Evolutionary conservation across 2,329 filamentous ascomycete genomes (phyloP).

Genomic region (Stagonosporopsis chrysanthemi): DNA sequence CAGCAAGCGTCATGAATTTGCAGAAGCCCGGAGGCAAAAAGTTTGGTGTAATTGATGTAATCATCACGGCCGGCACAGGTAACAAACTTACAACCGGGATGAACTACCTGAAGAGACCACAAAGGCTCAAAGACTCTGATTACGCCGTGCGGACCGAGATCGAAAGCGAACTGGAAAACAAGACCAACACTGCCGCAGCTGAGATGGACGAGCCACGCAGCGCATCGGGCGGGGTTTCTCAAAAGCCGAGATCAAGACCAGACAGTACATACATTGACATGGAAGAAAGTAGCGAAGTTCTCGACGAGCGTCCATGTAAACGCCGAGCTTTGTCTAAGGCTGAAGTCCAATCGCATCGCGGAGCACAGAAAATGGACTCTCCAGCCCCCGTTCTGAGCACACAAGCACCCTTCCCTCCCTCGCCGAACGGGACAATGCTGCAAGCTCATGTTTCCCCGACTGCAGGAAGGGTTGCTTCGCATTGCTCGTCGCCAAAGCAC

Average conservation of each 20-base stretch:
- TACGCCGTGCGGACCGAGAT: slow-evolving; percentile 15
- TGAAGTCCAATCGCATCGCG: not conserved
- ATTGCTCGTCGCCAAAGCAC: slow-evolving; percentile 1
- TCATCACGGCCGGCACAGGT: slow-evolving; percentile 42
- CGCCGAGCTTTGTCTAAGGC: slow-evolving; percentile 6
- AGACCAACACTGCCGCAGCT: not conserved
- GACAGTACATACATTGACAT: slow-evolving; percentile 1
- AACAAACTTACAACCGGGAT: slow-evolving; percentile 33
- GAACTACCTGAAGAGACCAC: slow-evolving; percentile 35
- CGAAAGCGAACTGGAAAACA: not conserved
- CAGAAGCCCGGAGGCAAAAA: slow-evolving; percentile 39
- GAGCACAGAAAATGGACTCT: not conserved
- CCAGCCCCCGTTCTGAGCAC: not conserved
- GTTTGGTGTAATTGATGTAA: slow-evolving; percentile 51
- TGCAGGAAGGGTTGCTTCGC: not conserved
- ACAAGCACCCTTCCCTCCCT: not conserved
- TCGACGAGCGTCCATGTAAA: slow-evolving; percentile 11
- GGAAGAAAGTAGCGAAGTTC: slow-evolving; percentile 16
- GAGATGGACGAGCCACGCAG: not conserved
- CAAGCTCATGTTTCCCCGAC: not conserved
- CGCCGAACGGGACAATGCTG: not conserved
- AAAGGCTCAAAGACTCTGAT: slow-evolving; percentile 32
- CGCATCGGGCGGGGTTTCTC: not conserved
- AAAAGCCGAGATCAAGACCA: not conserved
- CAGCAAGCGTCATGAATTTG: slow-evolving; percentile 40